Percentiles rank a stretch among this genome's conserved stretches.
These are phyloP conservation scores for Atkinsonella texensis DNA, from an alignment of 2,329 filamentous ascomycete species.

Conservation along the genomic window DNA sequence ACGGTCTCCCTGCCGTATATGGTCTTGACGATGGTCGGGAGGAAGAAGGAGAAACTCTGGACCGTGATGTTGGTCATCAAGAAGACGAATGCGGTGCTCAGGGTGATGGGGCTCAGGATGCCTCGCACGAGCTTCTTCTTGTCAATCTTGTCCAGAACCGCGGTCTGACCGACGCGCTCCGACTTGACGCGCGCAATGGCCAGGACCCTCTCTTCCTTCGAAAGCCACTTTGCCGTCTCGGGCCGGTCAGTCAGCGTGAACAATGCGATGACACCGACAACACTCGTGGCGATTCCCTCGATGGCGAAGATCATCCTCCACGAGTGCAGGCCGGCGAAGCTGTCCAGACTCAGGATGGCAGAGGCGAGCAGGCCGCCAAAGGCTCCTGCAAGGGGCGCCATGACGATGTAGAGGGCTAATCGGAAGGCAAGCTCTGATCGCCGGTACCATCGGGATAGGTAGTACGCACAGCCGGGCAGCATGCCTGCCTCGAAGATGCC, in stretches of 20 bases:
- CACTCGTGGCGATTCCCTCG: conserved; percentile 48
- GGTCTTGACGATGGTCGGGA: conserved; percentile 54
- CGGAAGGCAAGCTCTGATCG: conserved; percentile 55
- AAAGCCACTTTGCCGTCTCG: conserved; percentile 54
- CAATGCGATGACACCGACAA: conserved; percentile 47
- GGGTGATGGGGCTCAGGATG: conserved; percentile 50
- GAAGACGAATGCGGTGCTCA: conserved; percentile 46
- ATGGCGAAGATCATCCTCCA: conserved; percentile 64
- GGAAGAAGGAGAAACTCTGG: conserved; percentile 58
- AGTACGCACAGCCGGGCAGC: conserved; percentile 64
- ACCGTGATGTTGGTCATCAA: conserved; percentile 59
- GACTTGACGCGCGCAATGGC: conserved; percentile 57
- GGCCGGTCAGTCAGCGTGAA: conserved; percentile 57
- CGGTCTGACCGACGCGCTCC: conserved; percentile 49
- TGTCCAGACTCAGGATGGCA: conserved; percentile 48
- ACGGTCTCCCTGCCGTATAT: conserved; percentile 48
- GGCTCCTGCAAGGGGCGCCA: conserved; percentile 57
- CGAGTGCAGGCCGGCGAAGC: conserved; percentile 41
- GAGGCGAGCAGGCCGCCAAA: conserved; percentile 57
- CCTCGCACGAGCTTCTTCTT: conserved; percentile 45
- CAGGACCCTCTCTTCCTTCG: conserved; percentile 51
- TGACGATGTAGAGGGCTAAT: conserved; percentile 56
- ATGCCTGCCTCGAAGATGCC: conserved; percentile 63
- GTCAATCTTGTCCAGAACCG: conserved; percentile 53
- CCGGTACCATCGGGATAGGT: conserved; percentile 61